A percentile compares a stretch with the other conserved stretches of the same genome.
These are phyloP conservation scores for Agaricus sinodeliciosus DNA, from an alignment of 768 basidiomycete species.

Conservation along the genomic window DNA sequence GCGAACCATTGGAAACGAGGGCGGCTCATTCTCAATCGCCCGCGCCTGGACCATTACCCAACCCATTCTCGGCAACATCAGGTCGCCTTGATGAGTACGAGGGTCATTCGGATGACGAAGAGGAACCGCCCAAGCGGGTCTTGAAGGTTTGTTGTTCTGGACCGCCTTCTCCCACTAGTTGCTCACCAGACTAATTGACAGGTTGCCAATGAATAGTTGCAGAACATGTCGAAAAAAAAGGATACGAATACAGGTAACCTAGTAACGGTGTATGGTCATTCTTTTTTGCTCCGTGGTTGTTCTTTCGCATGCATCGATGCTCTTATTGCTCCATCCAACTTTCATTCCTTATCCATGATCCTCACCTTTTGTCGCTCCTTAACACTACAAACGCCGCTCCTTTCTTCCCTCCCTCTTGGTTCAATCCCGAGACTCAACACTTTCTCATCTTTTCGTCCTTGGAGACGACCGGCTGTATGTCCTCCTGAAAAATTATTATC, in stretches of 20 bases:
- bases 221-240: too few relatives aligned
- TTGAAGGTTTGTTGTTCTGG: slow-evolving; percentile 24
- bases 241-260: too few relatives aligned
- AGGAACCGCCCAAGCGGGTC: slow-evolving; percentile 19
- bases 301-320: neutral
- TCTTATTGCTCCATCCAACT: too few relatives aligned
- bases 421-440: too few relatives aligned
- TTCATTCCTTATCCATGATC: too few relatives aligned
- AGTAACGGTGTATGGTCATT: neutral
- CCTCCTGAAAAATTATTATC: too few relatives aligned
- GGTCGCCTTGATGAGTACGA: slow-evolving; percentile 16
- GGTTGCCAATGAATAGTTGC: slow-evolving; percentile 22
- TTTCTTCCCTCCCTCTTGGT: too few relatives aligned
- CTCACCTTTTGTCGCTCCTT: too few relatives aligned
- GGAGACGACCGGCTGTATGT: too few relatives aligned
- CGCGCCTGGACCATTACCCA: slow-evolving; percentile 10
- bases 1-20: slow-evolving; percentile 5
- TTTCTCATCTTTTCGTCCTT: too few relatives aligned
- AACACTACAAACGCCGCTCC: too few relatives aligned
- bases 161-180: neutral
- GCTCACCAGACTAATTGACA: slow-evolving; percentile 3
- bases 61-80: slow-evolving; percentile 15
- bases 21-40: neutral
- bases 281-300: neutral
- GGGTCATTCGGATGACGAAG: slow-evolving; percentile 18